Percentiles rank a stretch among this genome's conserved stretches.
Conservation (phyloP, 1,284 basidiomycete genomes). For the Heterobasidion irregulare region DNA sequence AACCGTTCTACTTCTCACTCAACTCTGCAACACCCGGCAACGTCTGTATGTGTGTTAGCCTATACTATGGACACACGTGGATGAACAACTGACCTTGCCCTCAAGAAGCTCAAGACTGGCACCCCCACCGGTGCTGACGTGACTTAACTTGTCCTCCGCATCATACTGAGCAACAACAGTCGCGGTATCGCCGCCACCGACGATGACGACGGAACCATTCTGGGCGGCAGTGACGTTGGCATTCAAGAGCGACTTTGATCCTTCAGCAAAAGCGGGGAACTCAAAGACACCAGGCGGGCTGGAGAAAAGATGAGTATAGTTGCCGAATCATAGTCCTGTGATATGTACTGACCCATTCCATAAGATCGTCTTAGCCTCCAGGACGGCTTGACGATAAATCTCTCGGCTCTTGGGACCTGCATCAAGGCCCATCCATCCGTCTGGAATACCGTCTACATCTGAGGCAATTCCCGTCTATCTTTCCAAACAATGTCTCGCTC, state of each 20-base stretch:
- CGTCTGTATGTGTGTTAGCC: constrained; percentile 32
- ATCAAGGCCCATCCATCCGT: constrained; percentile 94
- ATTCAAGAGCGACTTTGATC: constrained; percentile 81
- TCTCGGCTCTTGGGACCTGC: constrained; percentile 77
- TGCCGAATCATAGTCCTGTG: not conserved
- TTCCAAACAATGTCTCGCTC: not conserved
- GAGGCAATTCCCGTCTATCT: constrained; percentile 67
- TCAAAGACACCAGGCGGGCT: constrained; percentile 97
- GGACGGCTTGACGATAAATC: constrained; percentile 75
- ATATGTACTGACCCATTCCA: constrained; percentile 79
- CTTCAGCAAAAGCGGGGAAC: constrained; percentile 85
- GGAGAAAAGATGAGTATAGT: not conserved
- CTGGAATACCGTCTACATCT: constrained; percentile 83
- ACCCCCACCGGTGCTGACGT: constrained; percentile 96
- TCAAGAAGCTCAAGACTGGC: constrained; percentile 94
- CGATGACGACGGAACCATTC: constrained; percentile 87
- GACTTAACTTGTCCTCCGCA: constrained; percentile 85
- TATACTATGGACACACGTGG: not conserved
- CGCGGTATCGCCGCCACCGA: constrained; percentile 91
- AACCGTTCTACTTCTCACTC: constrained; percentile 45
- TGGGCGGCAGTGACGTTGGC: constrained; percentile 85
- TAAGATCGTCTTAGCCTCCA: constrained; percentile 92
- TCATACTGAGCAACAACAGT: constrained; percentile 81
- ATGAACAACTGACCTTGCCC: constrained; percentile 70
- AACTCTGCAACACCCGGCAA: constrained; percentile 83